Conservation (phyloP, 305 asterid genomes). For the Rubia occidens region DNA sequence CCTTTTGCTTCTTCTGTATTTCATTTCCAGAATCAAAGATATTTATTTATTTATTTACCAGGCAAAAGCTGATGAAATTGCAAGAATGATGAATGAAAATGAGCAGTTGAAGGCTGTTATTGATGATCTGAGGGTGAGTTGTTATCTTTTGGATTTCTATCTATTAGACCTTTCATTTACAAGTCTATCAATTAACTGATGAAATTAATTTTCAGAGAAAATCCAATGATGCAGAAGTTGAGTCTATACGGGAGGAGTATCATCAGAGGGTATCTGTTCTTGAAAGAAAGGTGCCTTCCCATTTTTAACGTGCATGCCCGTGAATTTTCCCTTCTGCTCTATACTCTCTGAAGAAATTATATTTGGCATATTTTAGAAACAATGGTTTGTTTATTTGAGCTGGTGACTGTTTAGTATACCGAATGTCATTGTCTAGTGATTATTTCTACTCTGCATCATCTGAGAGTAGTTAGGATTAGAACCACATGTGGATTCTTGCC, state of each 20-base stretch:
- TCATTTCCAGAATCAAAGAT: not conserved
- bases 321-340: not conserved
- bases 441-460: not conserved
- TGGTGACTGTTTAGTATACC: not conserved
- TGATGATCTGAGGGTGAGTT: conserved; percentile 53
- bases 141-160: conserved; percentile 16
- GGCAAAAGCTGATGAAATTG: conserved; percentile 95
- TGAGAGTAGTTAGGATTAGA: not conserved
- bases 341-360: not conserved
- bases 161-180: not conserved
- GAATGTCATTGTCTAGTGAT: not conserved
- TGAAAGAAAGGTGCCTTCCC: conserved; percentile 67
- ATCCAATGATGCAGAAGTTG: conserved; percentile 69
- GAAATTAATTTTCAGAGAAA: conserved; percentile 42
- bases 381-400: not conserved
- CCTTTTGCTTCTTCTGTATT: not conserved
- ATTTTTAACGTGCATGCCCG: conserved; percentile 6
- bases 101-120: conserved; percentile 65
- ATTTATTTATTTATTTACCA: conserved; percentile 22
- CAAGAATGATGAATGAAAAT: conserved; percentile 79
- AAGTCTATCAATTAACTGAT: conserved; percentile 17
- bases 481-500: not conserved
- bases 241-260: conserved; percentile 80
- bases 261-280: conserved; percentile 75
- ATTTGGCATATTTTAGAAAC: not conserved